Base-by-base conservation (phyloP, 2,329 filamentous ascomycete genomes). In the Drechslera avenae region DNA sequence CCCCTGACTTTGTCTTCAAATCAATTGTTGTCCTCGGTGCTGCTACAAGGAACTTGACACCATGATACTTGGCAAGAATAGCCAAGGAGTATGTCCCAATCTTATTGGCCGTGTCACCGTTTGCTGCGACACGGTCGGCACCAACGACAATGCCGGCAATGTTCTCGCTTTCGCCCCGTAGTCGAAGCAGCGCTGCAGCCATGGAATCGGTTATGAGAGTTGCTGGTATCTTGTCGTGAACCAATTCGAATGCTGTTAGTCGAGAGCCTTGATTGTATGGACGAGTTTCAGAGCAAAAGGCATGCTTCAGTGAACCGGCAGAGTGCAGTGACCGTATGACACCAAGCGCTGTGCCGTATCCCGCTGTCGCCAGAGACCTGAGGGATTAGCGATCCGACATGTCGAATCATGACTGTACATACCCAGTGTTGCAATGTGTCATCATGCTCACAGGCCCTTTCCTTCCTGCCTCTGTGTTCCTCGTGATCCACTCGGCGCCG, bases 91-190 rank as follows among this genome's bases (percentile, higher is more conserved):
- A 97, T 0, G 94, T 99, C 43, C 94, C 94, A 55, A 99, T 95
- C 79, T 99, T 99, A 79, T 99, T 99, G 48, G 94, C 94, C 0
- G 94, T 97, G 76, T 99, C 94, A 23, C 94, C 94, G 66, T 99
- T 99, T 42, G 91, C 89, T 26, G 93, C 94, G 12, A 99, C 94
- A 49, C 94, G 86, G 73, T 99, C 94, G 2, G 94, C 94, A 21
- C 94, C 94, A 0, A 99, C 94, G 23, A 99, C 87, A 43, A 99
- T 90, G 5, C 91, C 93, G 5, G 85, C 83, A 52, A 99, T 89
- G 65, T 87, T 86, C 67, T 86, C 81, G 31, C 81, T 67, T 51
- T 74, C 52, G 59, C 81, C 77, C 61, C 86, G 86, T 37, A 83
- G 77, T 18, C 82, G 83, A 69, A 99, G 88, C 7, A 99, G 81